These are phyloP conservation scores for Apiospora rasikravindrae DNA, from an alignment of 2,329 filamentous ascomycete genomes.

Conservation along the genomic window DNA sequence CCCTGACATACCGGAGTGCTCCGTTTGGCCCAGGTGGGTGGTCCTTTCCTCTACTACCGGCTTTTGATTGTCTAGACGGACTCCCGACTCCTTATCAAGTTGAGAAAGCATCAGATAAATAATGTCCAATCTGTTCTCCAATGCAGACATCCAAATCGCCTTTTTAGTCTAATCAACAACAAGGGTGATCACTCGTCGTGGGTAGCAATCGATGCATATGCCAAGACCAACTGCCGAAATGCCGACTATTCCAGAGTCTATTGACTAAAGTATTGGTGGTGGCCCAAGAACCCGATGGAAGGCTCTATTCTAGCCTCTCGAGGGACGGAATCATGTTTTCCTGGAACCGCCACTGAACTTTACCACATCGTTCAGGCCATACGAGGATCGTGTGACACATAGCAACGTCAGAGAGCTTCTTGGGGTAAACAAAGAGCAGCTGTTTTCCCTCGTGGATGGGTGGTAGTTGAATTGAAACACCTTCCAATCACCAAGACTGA, in stretches of 20 bases:
- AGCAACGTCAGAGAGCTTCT: conserved; percentile 10
- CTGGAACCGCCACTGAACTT: neutral
- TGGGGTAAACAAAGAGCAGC: neutral
- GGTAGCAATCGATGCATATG: neutral
- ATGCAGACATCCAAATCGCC: neutral
- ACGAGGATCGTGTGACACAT: conserved; percentile 13
- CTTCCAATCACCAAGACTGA: neutral
- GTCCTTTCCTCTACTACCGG: neutral
- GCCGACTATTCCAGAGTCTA: neutral
- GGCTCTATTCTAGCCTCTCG: neutral
- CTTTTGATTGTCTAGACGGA: neutral
- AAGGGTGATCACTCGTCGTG: neutral
- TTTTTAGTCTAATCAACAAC: neutral
- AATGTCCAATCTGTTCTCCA: neutral
- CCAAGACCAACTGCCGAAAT: neutral
- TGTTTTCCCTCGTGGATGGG: neutral
- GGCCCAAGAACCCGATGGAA: conserved; percentile 4
- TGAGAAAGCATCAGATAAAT: neutral
- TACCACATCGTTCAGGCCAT: neutral
- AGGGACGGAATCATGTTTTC: neutral
- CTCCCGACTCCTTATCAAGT: neutral
- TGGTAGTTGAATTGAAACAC: neutral
- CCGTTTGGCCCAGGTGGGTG: neutral
- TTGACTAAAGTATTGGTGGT: neutral
- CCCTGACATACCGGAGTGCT: neutral